Conservation (phyloP, 2,329 filamentous ascomycete genomes). For the Ophiosphaerella herpotricha region DNA sequence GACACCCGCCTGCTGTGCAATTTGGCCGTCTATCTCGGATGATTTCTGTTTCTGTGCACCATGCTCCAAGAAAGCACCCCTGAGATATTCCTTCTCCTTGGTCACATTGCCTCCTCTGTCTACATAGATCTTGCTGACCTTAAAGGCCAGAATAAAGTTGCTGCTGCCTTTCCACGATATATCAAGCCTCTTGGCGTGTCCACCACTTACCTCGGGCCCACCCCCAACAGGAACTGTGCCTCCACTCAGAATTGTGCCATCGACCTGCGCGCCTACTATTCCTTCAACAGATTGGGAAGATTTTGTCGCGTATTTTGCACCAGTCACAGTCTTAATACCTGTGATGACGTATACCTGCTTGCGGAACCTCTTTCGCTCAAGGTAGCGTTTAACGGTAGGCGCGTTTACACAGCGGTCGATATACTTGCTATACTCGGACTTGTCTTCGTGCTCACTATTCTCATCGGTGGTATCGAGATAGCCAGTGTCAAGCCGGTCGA, state of each 20-base stretch:
- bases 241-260: not conserved
- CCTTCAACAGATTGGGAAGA: not conserved
- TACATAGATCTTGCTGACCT: not conserved
- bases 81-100: not conserved
- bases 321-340: not conserved
- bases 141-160: not conserved
- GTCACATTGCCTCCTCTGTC: not conserved
- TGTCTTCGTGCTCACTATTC: too few species aligned
- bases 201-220: not conserved
- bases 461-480: not conserved
- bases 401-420: not conserved
- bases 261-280: not conserved
- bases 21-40: not conserved
- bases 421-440: not conserved
- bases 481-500: not conserved
- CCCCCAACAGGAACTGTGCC: not conserved
- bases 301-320: not conserved
- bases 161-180: not conserved
- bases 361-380: not conserved
- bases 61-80: not conserved
- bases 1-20: not conserved
- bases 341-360: not conserved
- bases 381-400: not conserved
- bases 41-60: not conserved
- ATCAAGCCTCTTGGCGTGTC: not conserved